A percentile compares a stretch with the other conserved stretches of the same genome.
Evolutionary conservation across 139 green algal genomes (phyloP).

Genomic region (Microglena sp.): DNA sequence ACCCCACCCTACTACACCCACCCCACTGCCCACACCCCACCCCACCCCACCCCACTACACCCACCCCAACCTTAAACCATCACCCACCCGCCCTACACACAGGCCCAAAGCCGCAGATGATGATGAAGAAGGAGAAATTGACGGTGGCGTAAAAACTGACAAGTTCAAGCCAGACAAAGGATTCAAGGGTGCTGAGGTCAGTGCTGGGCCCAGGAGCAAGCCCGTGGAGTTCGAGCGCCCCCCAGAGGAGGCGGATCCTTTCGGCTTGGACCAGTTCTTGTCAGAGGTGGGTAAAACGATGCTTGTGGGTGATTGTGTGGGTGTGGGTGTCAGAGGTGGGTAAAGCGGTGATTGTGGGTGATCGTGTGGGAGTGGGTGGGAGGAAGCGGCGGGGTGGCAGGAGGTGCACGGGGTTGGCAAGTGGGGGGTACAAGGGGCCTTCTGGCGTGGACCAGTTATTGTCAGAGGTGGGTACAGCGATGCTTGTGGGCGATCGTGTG

Average conservation of each 20-base stretch:
- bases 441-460: no score
- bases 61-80: no score
- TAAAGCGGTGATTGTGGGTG: not conserved
- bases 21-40: no score
- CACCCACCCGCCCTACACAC: no score
- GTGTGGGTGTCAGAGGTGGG: no score
- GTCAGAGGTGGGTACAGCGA: no score
- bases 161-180: slow-evolving; percentile 87
- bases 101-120: slow-evolving; percentile 35
- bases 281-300: slow-evolving; percentile 45
- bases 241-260: slow-evolving; percentile 78
- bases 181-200: slow-evolving; percentile 49
- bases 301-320: not conserved
- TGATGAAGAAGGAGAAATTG: slow-evolving; percentile 38
- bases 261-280: slow-evolving; percentile 89
- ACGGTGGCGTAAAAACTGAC: slow-evolving; percentile 36
- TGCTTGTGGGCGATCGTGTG: no score
- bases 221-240: slow-evolving; percentile 85
- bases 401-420: no score
- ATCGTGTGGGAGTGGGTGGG: slow-evolving; percentile 8
- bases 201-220: slow-evolving; percentile 1
- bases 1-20: no score
- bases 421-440: no score
- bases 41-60: no score
- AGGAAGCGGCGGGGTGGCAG: slow-evolving; percentile 25